Conservation (phyloP, 2,329 filamentous ascomycete genomes). For the Ceratocystis harringtonii region DNA sequence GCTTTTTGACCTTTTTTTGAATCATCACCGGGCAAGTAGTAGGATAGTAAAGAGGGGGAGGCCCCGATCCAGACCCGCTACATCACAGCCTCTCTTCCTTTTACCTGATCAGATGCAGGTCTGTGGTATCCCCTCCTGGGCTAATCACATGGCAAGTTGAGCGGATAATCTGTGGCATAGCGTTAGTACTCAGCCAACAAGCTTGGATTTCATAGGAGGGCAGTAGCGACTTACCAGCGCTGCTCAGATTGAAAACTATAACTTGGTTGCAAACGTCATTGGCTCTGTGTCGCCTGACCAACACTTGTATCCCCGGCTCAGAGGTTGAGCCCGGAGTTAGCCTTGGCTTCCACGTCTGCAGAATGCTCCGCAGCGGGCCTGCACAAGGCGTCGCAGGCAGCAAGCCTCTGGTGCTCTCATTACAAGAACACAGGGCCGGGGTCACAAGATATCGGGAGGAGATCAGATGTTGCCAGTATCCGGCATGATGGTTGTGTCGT, state of each 20-base stretch:
- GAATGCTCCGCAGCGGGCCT: neutral
- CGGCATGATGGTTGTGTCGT: neutral
- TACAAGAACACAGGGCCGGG: neutral
- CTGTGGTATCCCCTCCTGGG: conserved; percentile 7
- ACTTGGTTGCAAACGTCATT: conserved; percentile 23
- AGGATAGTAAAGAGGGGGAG: neutral
- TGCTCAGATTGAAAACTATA: conserved; percentile 43
- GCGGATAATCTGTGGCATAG: neutral
- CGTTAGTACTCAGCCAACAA: neutral
- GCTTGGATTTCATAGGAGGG: neutral
- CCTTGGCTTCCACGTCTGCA: conserved; percentile 4
- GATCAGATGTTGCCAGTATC: neutral
- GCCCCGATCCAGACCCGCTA: neutral
- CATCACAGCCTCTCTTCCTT: neutral
- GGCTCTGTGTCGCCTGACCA: neutral
- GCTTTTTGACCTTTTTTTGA: conserved; percentile 36
- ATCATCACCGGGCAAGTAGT: conserved; percentile 34
- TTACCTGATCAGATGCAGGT: neutral
- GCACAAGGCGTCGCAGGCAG: neutral
- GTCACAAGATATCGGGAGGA: neutral
- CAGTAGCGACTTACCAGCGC: conserved; percentile 22
- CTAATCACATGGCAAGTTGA: neutral
- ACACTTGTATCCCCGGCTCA: neutral
- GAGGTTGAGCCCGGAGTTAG: neutral
- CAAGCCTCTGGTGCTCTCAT: neutral